Evolutionary conservation across 306 rosid genomes (phyloP), one percentile per base, ranked within the genome.

Genomic region (Carpinus viminea): DNA sequence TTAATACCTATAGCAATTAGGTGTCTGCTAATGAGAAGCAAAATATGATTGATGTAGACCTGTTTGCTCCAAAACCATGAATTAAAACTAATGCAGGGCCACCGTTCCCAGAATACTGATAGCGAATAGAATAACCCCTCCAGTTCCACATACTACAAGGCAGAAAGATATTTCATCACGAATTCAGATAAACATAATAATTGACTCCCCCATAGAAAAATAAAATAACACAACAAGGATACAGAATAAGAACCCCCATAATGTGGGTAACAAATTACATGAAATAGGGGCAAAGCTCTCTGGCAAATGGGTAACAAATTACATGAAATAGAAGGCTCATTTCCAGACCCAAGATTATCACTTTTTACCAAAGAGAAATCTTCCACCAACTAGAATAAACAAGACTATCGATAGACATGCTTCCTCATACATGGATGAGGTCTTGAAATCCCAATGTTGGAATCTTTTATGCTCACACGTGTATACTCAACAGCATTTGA

Each of bases 21-120:
- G 72, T 77, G 87, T 79, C 86, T 70, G 80, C 52, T 74, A 85
- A 87, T 77, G 86, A 86, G 88, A 85, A 86, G 83, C 72, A 83
- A 78, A 70, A 71, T 77, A 59, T 82, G 86, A 76, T 77, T 28
- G 80, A 70, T 15, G 85, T 34, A 72, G 85, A 94, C 97, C 98
- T 95, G 93, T 95, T 95, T 78, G 98, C 98, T 85, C 98, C 98
- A 85, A 95, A 95, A 68, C 98, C 98, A 72, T 92, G 98, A 71
- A 95, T 84, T 72, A 92, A 77, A 75, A 95, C 83, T 47, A 92
- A 77, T 15, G 98, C 92, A 76, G 97, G 97, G 78, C 98, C 98
- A 72, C 60, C 68, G 66, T 82, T 86, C 73, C 98, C 98, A 28
- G 91, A 69, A 81, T 38, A 78, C 76, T 94, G 97, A 81, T 94